Conservation (phyloP, 306 rosid species). For the Lathyrus oleraceus region DNA sequence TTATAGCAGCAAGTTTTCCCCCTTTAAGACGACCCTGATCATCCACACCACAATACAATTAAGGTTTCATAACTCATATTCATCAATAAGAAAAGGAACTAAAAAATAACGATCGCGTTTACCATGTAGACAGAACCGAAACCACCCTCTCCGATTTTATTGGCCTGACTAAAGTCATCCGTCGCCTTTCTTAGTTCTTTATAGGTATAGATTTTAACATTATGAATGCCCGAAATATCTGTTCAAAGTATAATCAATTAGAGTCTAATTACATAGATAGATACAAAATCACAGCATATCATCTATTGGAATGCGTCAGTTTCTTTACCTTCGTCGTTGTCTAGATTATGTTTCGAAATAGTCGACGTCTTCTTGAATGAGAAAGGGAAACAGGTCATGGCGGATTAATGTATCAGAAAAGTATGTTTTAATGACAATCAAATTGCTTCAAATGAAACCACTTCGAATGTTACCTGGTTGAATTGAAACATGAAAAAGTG, state of each 20-base stretch:
- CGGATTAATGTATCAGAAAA: slow-evolving; percentile 31
- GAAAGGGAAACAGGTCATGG: slow-evolving; percentile 73
- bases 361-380: slow-evolving; percentile 37
- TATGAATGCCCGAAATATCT: slow-evolving; percentile 65
- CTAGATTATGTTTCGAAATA: slow-evolving; percentile 36
- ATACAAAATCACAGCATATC: background rate
- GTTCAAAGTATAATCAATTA: slow-evolving; percentile 32
- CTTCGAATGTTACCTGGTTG: slow-evolving; percentile 56
- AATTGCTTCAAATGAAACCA: slow-evolving; percentile 40
- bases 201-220: slow-evolving; percentile 63
- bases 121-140: slow-evolving; percentile 97
- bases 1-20: slow-evolving; percentile 87
- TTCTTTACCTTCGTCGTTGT: slow-evolving; percentile 58
- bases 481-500: no score
- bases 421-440: slow-evolving; percentile 30
- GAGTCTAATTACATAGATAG: background rate
- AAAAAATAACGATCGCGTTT: slow-evolving; percentile 25
- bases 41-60: slow-evolving; percentile 29
- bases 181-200: slow-evolving; percentile 75
- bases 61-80: slow-evolving; percentile 33
- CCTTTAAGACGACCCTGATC: slow-evolving; percentile 80
- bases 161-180: slow-evolving; percentile 62
- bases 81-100: slow-evolving; percentile 21
- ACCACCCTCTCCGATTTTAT: slow-evolving; percentile 98
- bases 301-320: slow-evolving; percentile 9